Conservation (phyloP, 1,284 basidiomycete species). For the Cryptococcus wingfieldii region DNA sequence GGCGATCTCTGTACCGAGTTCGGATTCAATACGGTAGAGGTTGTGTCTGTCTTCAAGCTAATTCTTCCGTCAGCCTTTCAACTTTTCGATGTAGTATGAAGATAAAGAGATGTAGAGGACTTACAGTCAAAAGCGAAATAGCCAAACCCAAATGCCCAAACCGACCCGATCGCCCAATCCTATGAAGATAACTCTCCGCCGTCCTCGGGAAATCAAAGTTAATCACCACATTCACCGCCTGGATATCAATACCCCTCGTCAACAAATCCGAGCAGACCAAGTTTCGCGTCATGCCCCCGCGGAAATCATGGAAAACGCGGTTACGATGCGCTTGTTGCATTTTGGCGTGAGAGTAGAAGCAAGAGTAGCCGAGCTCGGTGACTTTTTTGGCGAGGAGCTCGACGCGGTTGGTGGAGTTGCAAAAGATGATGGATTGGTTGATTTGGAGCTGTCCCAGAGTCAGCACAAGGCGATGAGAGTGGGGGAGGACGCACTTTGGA, state of each 20-base stretch:
- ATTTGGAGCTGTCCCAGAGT: conserved; percentile 77
- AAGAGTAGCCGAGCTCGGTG: conserved; percentile 97
- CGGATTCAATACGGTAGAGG: conserved; percentile 95
- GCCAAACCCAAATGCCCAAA: conserved; percentile 96
- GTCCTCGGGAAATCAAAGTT: conserved; percentile 99
- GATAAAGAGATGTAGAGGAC: conserved; percentile 1
- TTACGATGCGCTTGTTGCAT: conserved; percentile 99
- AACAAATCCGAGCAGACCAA: conserved; percentile 94
- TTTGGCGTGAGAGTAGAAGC: conserved; percentile 99
- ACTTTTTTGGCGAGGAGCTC: conserved; percentile 99
- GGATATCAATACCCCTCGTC: conserved; percentile 98
- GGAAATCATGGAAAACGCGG: conserved; percentile 99
- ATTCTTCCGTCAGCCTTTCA: conserved; percentile 27
- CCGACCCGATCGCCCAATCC: conserved; percentile 82
- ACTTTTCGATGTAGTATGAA: too few relatives aligned
- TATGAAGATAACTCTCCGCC: conserved; percentile 95
- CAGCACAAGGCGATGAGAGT: not conserved
- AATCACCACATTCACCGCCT: conserved; percentile 99
- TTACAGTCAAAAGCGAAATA: conserved; percentile 81
- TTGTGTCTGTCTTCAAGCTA: conserved; percentile 94
- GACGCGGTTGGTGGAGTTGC: conserved; percentile 98
- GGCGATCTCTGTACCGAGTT: conserved; percentile 95
- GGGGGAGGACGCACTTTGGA: conserved; percentile 21
- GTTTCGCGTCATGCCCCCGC: conserved; percentile 95
- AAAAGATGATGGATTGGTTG: conserved; percentile 99